Evolutionary conservation across 2,329 filamentous ascomycete species (phyloP).

Genomic region (Monilinia fructigena): DNA sequence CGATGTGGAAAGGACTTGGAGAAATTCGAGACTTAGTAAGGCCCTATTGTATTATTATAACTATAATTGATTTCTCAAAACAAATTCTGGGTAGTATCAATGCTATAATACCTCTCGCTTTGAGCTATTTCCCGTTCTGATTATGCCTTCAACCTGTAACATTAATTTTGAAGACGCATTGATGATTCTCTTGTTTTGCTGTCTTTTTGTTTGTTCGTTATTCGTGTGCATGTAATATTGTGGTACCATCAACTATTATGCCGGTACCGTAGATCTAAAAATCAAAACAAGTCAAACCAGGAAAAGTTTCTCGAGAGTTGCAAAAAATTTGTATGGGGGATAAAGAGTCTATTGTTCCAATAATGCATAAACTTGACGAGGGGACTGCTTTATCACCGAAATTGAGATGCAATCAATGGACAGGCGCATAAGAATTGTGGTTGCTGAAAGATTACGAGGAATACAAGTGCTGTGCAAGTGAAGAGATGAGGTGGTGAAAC

Average conservation of each 20-base stretch:
- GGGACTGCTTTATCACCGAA: neutral
- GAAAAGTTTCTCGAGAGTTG: neutral
- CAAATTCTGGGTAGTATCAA: neutral
- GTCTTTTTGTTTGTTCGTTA: neutral
- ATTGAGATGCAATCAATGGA: neutral
- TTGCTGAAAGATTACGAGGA: neutral
- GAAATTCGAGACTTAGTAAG: neutral
- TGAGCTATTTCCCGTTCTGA: neutral
- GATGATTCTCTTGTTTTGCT: neutral
- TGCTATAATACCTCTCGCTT: neutral
- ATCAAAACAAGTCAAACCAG: neutral
- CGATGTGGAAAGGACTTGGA: neutral
- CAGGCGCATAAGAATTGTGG: neutral
- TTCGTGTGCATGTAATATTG: neutral
- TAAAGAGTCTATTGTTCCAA: neutral
- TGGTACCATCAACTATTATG: neutral
- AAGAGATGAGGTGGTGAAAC: neutral
- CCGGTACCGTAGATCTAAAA: neutral
- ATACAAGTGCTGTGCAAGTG: neutral
- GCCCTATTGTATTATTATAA: neutral
- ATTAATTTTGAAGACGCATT: neutral
- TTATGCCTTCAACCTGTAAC: neutral
- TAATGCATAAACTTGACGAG: neutral
- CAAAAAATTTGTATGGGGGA: neutral
- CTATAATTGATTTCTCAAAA: neutral